phyloP scores from a whole-genome alignment of 352 stramenopile genomes.

The Phytopythium aichiense region DNA sequence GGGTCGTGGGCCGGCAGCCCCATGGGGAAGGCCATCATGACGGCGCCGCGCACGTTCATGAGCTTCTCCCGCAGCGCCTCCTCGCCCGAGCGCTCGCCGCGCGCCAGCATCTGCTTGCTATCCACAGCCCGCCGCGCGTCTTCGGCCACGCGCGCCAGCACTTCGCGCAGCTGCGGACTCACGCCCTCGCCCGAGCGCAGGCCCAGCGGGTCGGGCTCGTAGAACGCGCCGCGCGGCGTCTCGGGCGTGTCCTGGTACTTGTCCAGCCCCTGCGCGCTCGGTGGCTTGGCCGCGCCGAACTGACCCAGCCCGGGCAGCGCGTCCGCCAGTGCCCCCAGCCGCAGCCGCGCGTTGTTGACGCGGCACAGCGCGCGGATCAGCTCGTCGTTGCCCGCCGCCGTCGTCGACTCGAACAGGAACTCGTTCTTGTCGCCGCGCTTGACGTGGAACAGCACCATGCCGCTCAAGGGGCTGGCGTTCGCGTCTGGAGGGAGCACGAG shows the following conservation, averaged over 20 bases:
- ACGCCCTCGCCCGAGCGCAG: constrained; percentile 87
- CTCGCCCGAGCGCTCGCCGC: constrained; percentile 55
- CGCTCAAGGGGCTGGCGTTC: neutral
- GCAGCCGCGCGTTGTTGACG: constrained; percentile 81
- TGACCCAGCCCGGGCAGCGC: constrained; percentile 74
- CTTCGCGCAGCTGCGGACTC: constrained; percentile 69
- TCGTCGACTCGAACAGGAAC: constrained; percentile 89
- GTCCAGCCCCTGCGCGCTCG: constrained; percentile 85
- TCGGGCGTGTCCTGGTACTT: constrained; percentile 60
- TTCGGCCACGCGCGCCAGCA: constrained; percentile 68
- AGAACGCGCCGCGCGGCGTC: constrained; percentile 65
- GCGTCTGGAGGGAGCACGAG: too few species aligned
- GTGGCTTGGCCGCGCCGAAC: constrained; percentile 83
- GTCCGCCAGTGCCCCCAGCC: constrained; percentile 65
- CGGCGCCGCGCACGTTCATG: constrained; percentile 87
- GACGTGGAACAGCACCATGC: constrained; percentile 89
- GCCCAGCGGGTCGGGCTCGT: constrained; percentile 83
- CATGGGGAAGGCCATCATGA: constrained; percentile 95
- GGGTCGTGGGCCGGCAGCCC: constrained; percentile 90
- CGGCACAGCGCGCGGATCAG: constrained; percentile 82
- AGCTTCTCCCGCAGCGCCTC: constrained; percentile 89
- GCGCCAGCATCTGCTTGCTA: constrained; percentile 58
- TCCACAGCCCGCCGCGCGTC: constrained; percentile 77
- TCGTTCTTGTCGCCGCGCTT: constrained; percentile 86
- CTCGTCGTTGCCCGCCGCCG: constrained; percentile 69